Percentiles rank a stretch among this genome's conserved stretches.
Conservation (phyloP, 805 yeast species). For the Geotrichum ghanense region DNA sequence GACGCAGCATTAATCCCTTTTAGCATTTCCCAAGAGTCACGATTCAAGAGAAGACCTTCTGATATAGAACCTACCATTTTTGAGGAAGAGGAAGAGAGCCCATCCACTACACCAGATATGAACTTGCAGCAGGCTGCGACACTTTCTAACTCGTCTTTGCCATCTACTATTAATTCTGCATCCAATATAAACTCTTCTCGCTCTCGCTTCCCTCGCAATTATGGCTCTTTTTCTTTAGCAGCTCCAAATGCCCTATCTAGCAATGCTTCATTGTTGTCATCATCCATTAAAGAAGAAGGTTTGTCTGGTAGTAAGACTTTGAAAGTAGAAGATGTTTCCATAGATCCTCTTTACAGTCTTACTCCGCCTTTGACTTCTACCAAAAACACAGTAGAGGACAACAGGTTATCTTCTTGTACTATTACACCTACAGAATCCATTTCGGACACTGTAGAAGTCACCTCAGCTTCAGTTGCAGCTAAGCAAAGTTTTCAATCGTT, state of each 20-base stretch:
- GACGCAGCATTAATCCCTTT: background rate
- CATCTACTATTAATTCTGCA: background rate
- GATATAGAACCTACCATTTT: background rate
- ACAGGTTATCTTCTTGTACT: background rate
- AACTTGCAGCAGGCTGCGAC: conserved; percentile 1
- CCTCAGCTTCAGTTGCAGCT: background rate
- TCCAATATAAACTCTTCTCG: too few species aligned
- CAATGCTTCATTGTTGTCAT: background rate
- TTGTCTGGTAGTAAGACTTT: background rate
- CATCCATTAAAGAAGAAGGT: background rate
- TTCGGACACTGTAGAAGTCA: too few species aligned
- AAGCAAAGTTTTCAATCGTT: background rate
- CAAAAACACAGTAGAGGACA: too few species aligned
- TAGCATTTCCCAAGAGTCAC: background rate
- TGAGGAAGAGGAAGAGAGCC: background rate
- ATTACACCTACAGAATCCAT: too few species aligned
- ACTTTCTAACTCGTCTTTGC: background rate
- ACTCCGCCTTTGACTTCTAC: too few species aligned
- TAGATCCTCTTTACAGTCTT: too few species aligned
- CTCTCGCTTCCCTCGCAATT: background rate
- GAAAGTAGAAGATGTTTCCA: background rate
- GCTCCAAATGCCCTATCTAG: background rate
- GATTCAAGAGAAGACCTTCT: background rate
- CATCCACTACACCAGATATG: background rate
- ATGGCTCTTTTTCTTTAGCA: background rate